Conservation (phyloP, 805 yeast species). For the Myxozyma neglecta region DNA sequence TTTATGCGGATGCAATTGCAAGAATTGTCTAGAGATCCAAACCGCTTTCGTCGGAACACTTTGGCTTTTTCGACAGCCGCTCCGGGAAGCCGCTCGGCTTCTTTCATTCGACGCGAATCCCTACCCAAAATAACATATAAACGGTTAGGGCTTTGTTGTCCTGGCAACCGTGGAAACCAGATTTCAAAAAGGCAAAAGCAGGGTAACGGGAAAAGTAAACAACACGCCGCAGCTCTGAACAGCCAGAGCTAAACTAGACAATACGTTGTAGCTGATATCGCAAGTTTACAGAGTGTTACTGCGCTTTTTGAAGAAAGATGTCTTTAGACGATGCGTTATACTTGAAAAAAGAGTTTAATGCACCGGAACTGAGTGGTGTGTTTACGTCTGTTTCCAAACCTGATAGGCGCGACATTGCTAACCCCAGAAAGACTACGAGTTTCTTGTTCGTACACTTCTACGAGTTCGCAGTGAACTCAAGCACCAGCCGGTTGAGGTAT, state of each 20-base stretch:
- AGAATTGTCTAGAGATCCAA: too few species aligned
- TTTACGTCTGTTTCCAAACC: neutral
- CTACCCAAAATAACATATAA: neutral
- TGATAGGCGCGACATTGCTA: neutral
- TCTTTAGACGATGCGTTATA: neutral
- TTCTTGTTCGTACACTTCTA: conserved; percentile 1
- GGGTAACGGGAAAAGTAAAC: neutral
- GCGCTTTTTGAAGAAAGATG: neutral
- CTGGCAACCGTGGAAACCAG: neutral
- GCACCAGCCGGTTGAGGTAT: conserved; percentile 29
- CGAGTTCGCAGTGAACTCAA: conserved; percentile 26
- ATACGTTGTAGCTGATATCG: too few species aligned
- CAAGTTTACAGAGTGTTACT: too few species aligned
- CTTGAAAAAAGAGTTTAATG: conserved; percentile 1
- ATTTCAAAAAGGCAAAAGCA: too few species aligned
- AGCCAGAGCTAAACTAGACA: too few species aligned
- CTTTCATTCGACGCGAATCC: conserved; percentile 1
- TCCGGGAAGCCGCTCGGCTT: neutral
- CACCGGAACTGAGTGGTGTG: neutral
- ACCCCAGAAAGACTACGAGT: neutral
- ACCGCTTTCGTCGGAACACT: neutral
- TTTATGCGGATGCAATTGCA: too few species aligned
- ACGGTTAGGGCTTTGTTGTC: neutral
- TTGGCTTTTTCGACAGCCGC: neutral
- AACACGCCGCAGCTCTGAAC: neutral